phyloP scores from a whole-genome alignment of 257 asterid species.

The Perilla frutescens region DNA sequence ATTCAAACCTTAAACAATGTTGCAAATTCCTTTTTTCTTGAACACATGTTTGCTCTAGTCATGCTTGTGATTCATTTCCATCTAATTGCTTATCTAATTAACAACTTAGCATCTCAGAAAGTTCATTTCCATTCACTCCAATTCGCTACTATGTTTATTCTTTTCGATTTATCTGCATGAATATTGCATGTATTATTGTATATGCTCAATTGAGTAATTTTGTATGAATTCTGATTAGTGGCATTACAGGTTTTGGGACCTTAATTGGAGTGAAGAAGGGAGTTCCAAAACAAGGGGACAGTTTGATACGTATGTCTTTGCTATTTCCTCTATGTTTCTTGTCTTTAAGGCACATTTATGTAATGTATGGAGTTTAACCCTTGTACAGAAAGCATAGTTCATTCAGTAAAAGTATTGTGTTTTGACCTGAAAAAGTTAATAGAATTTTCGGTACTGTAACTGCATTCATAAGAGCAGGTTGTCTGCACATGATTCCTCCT shows the following conservation, averaged over 20 bases:
- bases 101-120: background rate
- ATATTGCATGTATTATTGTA: background rate
- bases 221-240: conserved; percentile 28
- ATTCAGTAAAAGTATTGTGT: background rate
- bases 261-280: conserved; percentile 69
- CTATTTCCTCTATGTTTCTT: conserved; percentile 4
- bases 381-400: background rate
- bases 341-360: background rate
- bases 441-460: background rate
- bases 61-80: background rate
- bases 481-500: conserved; percentile 3
- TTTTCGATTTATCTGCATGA: background rate
- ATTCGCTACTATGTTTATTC: background rate
- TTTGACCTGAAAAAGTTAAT: background rate
- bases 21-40: background rate
- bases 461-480: conserved; percentile 5
- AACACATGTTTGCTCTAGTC: background rate
- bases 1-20: background rate
- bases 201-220: background rate
- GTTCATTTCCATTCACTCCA: background rate
- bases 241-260: conserved; percentile 64
- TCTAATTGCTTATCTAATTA: conserved; percentile 23
- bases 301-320: conserved; percentile 57
- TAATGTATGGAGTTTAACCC: background rate
- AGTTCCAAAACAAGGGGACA: conserved; percentile 57